Percentiles rank a stretch among this genome's conserved stretches.
Evolutionary conservation across 2,329 filamentous ascomycete species (phyloP).

Genomic region (Chrysoporthe austroafricana): DNA sequence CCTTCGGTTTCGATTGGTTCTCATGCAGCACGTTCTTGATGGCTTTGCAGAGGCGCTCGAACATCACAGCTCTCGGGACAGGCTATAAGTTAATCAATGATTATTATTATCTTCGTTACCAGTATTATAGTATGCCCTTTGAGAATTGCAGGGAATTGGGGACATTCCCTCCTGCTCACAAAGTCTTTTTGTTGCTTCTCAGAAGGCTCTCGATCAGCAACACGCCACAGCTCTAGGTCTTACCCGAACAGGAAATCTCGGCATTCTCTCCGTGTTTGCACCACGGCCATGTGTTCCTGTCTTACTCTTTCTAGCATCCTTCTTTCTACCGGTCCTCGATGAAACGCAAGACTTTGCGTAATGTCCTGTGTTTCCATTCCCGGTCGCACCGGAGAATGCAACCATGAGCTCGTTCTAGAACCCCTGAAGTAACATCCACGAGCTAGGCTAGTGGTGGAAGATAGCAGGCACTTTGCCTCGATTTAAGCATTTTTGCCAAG

Average conservation of each 20-base stretch:
- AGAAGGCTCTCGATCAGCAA: not conserved
- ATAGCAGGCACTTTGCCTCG: not conserved
- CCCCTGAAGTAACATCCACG: not conserved
- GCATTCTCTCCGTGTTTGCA: conserved; percentile 22
- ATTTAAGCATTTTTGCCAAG: conserved; percentile 8
- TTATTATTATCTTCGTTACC: not conserved
- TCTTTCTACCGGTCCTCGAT: not conserved
- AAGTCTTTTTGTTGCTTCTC: not conserved
- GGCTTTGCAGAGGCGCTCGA: too few relatives aligned
- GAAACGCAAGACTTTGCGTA: not conserved
- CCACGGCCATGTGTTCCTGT: conserved; percentile 7
- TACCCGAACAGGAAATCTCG: conserved; percentile 27
- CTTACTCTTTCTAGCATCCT: not conserved
- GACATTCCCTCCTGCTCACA: not conserved
- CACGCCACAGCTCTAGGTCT: not conserved
- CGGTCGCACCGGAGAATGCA: not conserved
- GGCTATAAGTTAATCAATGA: too few relatives aligned
- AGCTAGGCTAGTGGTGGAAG: conserved; percentile 8
- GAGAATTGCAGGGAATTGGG: too few relatives aligned
- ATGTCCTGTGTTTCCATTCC: not conserved
- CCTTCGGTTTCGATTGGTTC: too few relatives aligned
- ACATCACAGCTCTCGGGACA: too few relatives aligned
- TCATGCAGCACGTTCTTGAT: too few relatives aligned
- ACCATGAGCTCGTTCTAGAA: conserved; percentile 10
- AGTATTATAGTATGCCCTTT: too few relatives aligned